Conservation (phyloP, 352 stramenopile species). For the Phytophthora brassicae region DNA sequence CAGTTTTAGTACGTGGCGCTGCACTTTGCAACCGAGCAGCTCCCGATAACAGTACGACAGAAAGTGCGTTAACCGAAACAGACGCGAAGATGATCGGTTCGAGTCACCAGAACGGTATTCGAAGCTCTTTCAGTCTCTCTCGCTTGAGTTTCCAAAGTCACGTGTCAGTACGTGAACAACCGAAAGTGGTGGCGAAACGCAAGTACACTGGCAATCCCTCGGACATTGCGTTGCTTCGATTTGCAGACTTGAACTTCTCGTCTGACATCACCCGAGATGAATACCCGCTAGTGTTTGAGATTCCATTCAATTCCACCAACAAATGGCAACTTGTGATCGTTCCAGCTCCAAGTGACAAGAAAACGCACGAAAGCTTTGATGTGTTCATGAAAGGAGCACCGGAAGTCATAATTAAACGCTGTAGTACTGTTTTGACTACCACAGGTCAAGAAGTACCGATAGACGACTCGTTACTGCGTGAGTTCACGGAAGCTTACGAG, state of each 20-base stretch:
- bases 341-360: conserved; percentile 24
- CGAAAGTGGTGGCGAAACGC: conserved; percentile 29
- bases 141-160: conserved; percentile 14
- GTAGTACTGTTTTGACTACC: conserved; percentile 59
- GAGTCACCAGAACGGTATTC: not conserved
- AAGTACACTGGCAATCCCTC: conserved; percentile 56
- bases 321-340: conserved; percentile 67
- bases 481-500: conserved; percentile 59
- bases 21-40: conserved; percentile 44
- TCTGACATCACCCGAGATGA: conserved; percentile 36
- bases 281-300: conserved; percentile 53
- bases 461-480: conserved; percentile 31
- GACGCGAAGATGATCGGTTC: conserved; percentile 15
- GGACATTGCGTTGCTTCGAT: conserved; percentile 53
- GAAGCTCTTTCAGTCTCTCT: conserved; percentile 13
- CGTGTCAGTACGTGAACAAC: conserved; percentile 18
- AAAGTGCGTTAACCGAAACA: not conserved
- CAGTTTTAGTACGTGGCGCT: conserved; percentile 36
- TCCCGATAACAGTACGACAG: conserved; percentile 8
- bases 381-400: conserved; percentile 94
- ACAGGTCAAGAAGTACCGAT: conserved; percentile 56
- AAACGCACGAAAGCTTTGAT: conserved; percentile 29
- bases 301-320: conserved; percentile 72
- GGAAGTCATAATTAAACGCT: conserved; percentile 90
- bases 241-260: conserved; percentile 42